phyloP scores from a whole-genome alignment of 2,329 filamentous ascomycete species.

The Penicillium psychrosexuale region DNA sequence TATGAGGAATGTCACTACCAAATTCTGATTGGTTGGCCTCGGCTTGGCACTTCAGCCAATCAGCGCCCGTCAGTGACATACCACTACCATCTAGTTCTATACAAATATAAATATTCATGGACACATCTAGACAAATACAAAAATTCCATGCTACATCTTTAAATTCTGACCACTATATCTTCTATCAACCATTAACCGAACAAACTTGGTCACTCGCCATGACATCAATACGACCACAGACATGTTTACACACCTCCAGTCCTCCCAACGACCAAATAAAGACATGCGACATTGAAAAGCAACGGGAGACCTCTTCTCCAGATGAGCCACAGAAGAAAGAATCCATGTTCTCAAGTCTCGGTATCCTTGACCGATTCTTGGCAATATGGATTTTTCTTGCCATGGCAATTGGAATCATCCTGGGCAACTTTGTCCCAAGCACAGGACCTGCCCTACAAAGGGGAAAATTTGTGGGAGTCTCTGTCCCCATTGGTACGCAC shows the following conservation, averaged over 20 bases:
- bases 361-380: constrained; percentile 61
- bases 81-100: not conserved
- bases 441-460: constrained; percentile 62
- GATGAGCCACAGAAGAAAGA: constrained; percentile 5
- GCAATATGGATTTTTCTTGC: constrained; percentile 74
- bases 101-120: not conserved
- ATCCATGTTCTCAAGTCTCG: constrained; percentile 49
- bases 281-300: constrained; percentile 6
- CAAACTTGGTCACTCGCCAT: not conserved
- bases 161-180: not conserved
- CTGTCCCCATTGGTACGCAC: constrained; percentile 60
- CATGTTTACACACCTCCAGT: not conserved
- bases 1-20: constrained; percentile 3
- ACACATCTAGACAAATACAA: not conserved
- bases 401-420: constrained; percentile 70
- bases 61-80: constrained; percentile 10
- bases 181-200: too few species aligned
- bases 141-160: not conserved
- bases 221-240: not conserved
- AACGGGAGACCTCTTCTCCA: not conserved
- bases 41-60: constrained; percentile 9
- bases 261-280: not conserved
- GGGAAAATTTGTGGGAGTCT: constrained; percentile 70
- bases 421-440: constrained; percentile 70
- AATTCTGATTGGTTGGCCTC: constrained; percentile 3